phyloP scores from a whole-genome alignment of 257 asterid species.

The Solanum gandarillasii region DNA sequence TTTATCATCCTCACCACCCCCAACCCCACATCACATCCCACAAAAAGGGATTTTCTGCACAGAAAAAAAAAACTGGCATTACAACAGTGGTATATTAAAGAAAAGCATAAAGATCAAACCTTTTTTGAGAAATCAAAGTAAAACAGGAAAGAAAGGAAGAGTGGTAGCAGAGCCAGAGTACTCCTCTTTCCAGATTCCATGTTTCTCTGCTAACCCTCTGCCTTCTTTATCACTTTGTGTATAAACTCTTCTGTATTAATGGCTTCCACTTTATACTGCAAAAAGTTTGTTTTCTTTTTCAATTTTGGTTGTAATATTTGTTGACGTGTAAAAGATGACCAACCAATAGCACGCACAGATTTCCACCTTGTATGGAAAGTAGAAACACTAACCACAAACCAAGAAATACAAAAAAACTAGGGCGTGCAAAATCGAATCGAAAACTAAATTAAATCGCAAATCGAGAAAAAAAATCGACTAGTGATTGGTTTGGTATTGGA shows the following conservation, averaged over 20 bases:
- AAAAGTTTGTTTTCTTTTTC: neutral
- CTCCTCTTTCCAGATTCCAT: slow-evolving; percentile 56
- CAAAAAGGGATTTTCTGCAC: neutral
- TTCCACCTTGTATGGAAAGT: neutral
- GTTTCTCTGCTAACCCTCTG: slow-evolving; percentile 1
- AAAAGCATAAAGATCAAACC: slow-evolving; percentile 27
- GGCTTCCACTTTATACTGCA: neutral
- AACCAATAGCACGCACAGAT: neutral
- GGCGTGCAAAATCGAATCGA: too few species aligned
- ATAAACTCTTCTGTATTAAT: neutral
- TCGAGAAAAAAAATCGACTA: too few species aligned
- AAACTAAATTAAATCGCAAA: too few species aligned
- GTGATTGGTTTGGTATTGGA: too few species aligned
- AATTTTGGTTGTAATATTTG: neutral
- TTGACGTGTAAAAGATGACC: neutral
- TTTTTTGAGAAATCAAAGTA: slow-evolving; percentile 40
- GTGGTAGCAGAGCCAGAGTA: slow-evolving; percentile 52
- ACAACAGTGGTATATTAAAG: neutral
- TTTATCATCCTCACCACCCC: neutral
- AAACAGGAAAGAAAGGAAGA: slow-evolving; percentile 51
- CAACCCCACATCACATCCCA: neutral
- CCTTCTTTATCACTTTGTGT: neutral
- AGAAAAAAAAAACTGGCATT: neutral
- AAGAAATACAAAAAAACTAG: neutral
- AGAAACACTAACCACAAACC: neutral